phyloP scores from a whole-genome alignment of 352 stramenopile species.

The Phytophthora kernoviae region DNA sequence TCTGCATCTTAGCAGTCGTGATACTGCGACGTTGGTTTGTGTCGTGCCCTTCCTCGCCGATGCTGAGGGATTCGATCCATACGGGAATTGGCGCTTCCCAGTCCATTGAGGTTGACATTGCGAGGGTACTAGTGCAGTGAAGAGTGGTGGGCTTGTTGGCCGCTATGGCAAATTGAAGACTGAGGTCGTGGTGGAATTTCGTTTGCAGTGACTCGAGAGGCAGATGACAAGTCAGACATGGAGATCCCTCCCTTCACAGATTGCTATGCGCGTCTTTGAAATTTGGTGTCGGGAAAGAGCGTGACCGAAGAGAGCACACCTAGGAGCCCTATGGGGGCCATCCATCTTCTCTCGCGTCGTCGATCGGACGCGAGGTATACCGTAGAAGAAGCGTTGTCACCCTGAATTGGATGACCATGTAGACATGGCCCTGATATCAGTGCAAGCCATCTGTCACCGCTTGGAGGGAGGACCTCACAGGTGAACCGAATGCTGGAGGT shows the following conservation, averaged over 20 bases:
- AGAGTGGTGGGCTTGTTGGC: conserved; percentile 14
- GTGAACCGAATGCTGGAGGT: neutral
- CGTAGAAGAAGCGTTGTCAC: neutral
- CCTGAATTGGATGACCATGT: neutral
- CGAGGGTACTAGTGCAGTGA: conserved; percentile 13
- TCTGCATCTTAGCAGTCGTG: conserved; percentile 5
- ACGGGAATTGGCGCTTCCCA: conserved; percentile 30
- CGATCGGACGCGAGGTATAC: neutral
- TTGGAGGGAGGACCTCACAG: neutral
- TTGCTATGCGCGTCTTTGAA: neutral
- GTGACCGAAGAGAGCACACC: neutral
- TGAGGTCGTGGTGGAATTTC: conserved; percentile 16
- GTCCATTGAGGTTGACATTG: conserved; percentile 17
- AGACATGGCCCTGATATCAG: neutral
- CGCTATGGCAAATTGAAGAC: conserved; percentile 33
- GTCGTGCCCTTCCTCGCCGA: conserved; percentile 25
- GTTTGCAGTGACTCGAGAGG: conserved; percentile 15
- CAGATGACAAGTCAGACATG: conserved; percentile 25
- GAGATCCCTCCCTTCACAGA: conserved; percentile 35
- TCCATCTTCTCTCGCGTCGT: neutral
- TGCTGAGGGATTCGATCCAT: conserved; percentile 36
- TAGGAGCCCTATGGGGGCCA: neutral
- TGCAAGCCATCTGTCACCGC: neutral
- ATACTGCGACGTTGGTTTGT: conserved; percentile 8
- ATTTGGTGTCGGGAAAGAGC: neutral